Evolutionary conservation across 148 eudicot species (phyloP).

Genomic region (Fagopyrum esculentum): DNA sequence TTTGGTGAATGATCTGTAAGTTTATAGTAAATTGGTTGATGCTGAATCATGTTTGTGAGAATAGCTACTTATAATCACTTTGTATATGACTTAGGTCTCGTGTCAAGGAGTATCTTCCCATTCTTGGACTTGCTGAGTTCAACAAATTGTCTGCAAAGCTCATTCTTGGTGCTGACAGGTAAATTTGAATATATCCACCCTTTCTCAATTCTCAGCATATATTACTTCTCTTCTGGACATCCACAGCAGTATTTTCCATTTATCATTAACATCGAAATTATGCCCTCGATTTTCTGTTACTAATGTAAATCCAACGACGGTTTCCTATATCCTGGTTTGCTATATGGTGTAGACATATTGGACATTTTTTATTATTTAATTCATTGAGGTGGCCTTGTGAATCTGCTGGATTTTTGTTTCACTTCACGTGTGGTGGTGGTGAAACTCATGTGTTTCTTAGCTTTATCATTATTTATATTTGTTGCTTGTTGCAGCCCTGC

Average conservation of each 20-base stretch:
- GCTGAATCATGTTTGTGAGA: constrained; percentile 4
- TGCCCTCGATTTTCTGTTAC: background rate
- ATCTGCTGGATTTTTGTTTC: background rate
- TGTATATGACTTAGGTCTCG: constrained; percentile 41
- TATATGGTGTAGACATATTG: background rate
- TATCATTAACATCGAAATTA: background rate
- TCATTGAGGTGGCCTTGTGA: background rate
- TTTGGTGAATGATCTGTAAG: constrained; percentile 76
- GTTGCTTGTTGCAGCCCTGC: constrained; percentile 55
- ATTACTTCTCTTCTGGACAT: background rate
- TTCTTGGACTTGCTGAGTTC: constrained; percentile 87
- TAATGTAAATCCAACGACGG: background rate
- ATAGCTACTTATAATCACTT: background rate
- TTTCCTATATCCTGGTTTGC: background rate
- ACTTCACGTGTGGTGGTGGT: constrained; percentile 1
- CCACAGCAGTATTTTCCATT: background rate
- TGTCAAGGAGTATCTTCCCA: constrained; percentile 83
- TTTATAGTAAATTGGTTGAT: constrained; percentile 13
- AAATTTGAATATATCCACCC: background rate
- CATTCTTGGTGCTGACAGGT: constrained; percentile 93
- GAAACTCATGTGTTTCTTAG: background rate
- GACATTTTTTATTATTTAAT: background rate
- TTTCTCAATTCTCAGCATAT: background rate
- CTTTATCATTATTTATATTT: constrained; percentile 1
- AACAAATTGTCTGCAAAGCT: constrained; percentile 85